Evolutionary conservation across 31 red algal species (phyloP), one percentile per base, ranked within the genome.

Genomic region (Bonnemaisonia californica): DNA sequence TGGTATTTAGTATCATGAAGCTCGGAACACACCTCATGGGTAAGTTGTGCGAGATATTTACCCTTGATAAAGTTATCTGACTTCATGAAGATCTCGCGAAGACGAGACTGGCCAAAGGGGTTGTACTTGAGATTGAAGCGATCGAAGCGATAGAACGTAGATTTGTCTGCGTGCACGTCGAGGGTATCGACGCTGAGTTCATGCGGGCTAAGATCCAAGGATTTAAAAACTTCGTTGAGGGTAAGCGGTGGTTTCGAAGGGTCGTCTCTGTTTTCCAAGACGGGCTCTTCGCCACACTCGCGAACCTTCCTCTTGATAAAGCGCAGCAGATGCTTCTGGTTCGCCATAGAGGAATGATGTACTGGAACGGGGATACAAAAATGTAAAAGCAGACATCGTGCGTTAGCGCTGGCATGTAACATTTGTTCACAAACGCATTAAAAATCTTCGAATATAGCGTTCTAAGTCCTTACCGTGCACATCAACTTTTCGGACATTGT

Each of bases 91-190:
- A 98, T 84, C 54, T 95, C 92, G 34, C 96, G 86, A 30, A 98
- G 67, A 24, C 87, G 76, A 3, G 92, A 92, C 77, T 95, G 83
- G 18, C 96, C 92, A 31, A 87, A 82, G 8, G 96, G 96, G 42
- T 80, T 91, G 69, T 95, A 98, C 81, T 98, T 98, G 41, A 89
- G 70, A 62, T 98, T 98, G 92, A 98, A 98, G 72, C 92, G 92
- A 69, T 98, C 96, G 42, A 98, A 98, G 16, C 96, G 83, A 40
- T 98, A 88, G 41, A 95, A 94, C 26, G 84, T 95, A 8, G 81
- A 71, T 38, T 88, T 84, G 54, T 98, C 95, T 9, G 95, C 91
- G 76, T 95, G 96, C 47, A 98, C 92, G 63, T 95, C 86, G 45
- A 98, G 83, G 11, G 96, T 95, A 82, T 98, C 96, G 21, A 98